A percentile compares a stretch with the other conserved stretches of the same genome.
These are phyloP conservation scores for Colletotrichum karsti DNA, from an alignment of 2,329 filamentous ascomycete genomes.

Conservation along the genomic window DNA sequence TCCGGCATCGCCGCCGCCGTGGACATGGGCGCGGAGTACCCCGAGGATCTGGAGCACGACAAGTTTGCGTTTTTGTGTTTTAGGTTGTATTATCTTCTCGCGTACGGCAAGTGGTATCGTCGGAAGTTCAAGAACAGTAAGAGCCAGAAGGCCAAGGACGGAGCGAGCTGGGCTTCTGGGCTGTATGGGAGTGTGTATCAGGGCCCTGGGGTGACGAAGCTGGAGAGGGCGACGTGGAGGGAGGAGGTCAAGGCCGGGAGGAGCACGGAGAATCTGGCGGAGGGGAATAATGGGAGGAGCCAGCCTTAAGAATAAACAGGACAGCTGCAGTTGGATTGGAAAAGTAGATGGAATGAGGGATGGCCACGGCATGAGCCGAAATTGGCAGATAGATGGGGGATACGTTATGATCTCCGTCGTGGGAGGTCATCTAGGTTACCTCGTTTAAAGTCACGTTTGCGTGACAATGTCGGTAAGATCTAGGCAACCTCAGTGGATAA, in stretches of 20 bases:
- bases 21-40: slow-evolving; percentile 71
- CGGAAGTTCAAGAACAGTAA: slow-evolving; percentile 38
- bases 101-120: slow-evolving; percentile 69
- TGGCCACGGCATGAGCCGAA: too few relatives aligned
- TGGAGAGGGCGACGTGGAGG: slow-evolving; percentile 62
- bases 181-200: slow-evolving; percentile 67
- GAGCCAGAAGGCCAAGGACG: slow-evolving; percentile 51
- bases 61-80: slow-evolving; percentile 68
- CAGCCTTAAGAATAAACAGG: too few relatives aligned
- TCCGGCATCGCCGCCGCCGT: slow-evolving; percentile 75
- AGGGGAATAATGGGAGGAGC: slow-evolving; percentile 42
- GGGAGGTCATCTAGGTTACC: too few relatives aligned
- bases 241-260: slow-evolving; percentile 45
- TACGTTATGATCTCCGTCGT: too few relatives aligned
- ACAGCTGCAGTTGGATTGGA: too few relatives aligned
- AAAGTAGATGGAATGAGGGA: too few relatives aligned
- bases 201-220: slow-evolving; percentile 62
- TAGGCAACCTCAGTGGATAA: too few relatives aligned
- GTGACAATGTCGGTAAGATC: too few relatives aligned
- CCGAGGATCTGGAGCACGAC: slow-evolving; percentile 69
- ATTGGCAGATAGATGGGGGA: too few relatives aligned
- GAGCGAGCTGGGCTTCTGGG: slow-evolving; percentile 64
- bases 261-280: slow-evolving; percentile 44
- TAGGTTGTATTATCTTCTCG: slow-evolving; percentile 67
- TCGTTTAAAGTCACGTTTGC: too few relatives aligned